Base-by-base conservation (phyloP, 2,329 filamentous ascomycete species). In the Alternaria rosae region DNA sequence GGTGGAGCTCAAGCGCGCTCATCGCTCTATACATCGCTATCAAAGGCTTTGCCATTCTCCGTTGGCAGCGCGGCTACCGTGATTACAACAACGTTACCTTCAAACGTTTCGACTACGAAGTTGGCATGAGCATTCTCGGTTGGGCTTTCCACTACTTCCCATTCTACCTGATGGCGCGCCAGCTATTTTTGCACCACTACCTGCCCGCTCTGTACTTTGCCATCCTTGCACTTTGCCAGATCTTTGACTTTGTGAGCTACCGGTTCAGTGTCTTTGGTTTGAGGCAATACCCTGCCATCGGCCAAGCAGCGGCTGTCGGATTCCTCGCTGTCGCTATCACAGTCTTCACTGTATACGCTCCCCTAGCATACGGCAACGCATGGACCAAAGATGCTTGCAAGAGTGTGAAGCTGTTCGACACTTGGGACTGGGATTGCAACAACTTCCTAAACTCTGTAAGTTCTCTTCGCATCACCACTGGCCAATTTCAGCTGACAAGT, bases 71-170 rank as follows among this genome's bases (percentile, higher is more conserved):
- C 74, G 94, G 89, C 79, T 98, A 85, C 85, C 87, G 88, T 70
- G 95, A 99, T 81, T 98, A 99, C 80, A 82, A 86, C 62, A 89
- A 91, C 77, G 79, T 88, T 51, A 91, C 87, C 41, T 97, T 98
- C 86, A 97, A 97, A 84, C 92, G 95, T 59, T 99, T 98, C 79
- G 95, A 98, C 81, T 98, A 97, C 76, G 95, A 99, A 81, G 88
- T 98, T 62, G 95, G 95, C 64, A 92, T 89, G 55, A 93, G 89
- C 17, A 91, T 97, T 30, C 87, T 99, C 9, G 95, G 92, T 70
- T 99, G 95, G 95, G 93, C 92, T 50, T 91, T 99, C 80, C 95
- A 99, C 82, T 99, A 97, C 84, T 98, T 99, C 85, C 95, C 95
- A 11, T 99, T 99, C 84, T 99, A 89, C 84, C 87, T 99, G 60